phyloP scores from a whole-genome alignment of 108 stramenopile genomes.

The Hondaea fermentalgiana region DNA sequence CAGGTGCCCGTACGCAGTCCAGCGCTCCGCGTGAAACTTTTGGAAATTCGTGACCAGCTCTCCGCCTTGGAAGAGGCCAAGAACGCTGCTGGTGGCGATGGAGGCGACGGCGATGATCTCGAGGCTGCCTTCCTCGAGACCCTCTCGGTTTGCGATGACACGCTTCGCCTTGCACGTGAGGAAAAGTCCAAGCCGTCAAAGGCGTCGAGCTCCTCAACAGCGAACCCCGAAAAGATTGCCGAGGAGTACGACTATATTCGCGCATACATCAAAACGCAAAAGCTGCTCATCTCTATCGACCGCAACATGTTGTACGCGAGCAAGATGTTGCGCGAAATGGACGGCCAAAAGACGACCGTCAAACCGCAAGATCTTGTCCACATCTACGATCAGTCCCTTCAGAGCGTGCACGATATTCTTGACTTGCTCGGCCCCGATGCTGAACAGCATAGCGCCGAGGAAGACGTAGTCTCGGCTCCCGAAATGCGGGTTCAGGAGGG shows the following conservation, averaged over 20 bases:
- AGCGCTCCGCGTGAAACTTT: neutral
- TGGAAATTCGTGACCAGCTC: neutral
- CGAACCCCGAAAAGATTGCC: neutral
- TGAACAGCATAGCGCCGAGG: neutral
- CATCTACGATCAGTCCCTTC: neutral
- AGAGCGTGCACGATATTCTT: neutral
- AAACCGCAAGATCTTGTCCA: conserved; percentile 1
- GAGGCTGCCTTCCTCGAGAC: neutral
- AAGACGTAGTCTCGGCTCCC: neutral
- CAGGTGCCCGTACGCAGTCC: neutral
- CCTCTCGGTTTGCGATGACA: neutral
- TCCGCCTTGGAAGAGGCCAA: neutral
- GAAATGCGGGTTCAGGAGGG: neutral
- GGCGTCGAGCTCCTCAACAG: neutral
- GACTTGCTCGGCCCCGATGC: neutral
- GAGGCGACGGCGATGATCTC: neutral
- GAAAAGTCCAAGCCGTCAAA: neutral
- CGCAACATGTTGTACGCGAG: neutral
- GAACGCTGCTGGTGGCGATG: neutral
- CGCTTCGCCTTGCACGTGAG: neutral
- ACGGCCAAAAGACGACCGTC: neutral
- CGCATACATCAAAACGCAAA: neutral
- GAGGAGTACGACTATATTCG: neutral
- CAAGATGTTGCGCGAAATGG: neutral
- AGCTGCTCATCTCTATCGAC: neutral